Conservation (phyloP, 495 filamentous ascomycete species). For the Jackrogersella multiformis region DNA sequence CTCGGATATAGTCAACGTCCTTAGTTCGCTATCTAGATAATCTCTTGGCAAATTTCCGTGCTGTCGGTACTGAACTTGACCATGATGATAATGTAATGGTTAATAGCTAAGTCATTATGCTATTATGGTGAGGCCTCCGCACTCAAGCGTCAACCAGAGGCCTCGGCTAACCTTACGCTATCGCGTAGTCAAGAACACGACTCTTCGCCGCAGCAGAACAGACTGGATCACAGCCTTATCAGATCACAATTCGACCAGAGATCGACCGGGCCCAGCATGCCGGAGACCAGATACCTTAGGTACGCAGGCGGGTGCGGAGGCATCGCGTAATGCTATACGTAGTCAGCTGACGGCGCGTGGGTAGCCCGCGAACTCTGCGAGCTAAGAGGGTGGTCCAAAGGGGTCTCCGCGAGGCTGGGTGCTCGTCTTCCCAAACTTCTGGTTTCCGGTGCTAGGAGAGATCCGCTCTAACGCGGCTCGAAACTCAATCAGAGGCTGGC, state of each 20-base stretch:
- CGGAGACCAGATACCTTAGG: constrained; percentile 7
- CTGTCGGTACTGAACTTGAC: neutral
- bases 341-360: constrained; percentile 35
- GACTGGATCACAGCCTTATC: constrained; percentile 3
- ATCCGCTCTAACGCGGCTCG: constrained; percentile 23
- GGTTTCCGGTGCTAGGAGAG: constrained; percentile 16
- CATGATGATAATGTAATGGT: neutral
- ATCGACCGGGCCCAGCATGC: constrained; percentile 11
- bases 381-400: constrained; percentile 22
- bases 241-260: constrained; percentile 4
- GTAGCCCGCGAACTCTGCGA: constrained; percentile 11
- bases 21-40: too few relatives aligned
- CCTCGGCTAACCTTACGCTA: too few relatives aligned
- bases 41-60: neutral
- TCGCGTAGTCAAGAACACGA: neutral
- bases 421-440: constrained; percentile 20
- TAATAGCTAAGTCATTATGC: neutral
- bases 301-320: neutral
- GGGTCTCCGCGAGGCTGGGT: constrained; percentile 20
- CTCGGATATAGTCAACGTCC: constrained; percentile 7
- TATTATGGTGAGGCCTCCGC: constrained; percentile 12
- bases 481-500: constrained; percentile 33
- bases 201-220: neutral
- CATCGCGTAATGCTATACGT: constrained; percentile 40
- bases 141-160: neutral